phyloP scores from a whole-genome alignment of 2,329 filamentous ascomycete species.

The Talaromyces sp. region DNA sequence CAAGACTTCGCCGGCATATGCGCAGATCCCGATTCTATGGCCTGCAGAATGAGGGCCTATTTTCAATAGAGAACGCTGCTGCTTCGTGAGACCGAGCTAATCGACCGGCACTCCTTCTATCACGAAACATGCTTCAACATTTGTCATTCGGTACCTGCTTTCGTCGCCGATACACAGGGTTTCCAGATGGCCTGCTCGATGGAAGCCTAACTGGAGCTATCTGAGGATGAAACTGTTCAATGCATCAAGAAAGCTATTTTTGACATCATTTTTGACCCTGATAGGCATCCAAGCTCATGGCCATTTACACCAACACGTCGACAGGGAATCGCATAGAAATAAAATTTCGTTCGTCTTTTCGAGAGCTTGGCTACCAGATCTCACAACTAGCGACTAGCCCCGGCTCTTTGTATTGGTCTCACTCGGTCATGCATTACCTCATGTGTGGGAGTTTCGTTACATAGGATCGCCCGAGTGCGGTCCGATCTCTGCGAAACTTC shows the following conservation, averaged over 20 bases:
- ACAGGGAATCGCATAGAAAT: not conserved
- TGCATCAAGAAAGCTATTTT: not conserved
- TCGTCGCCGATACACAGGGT: not conserved
- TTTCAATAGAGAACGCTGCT: conserved; percentile 4
- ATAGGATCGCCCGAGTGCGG: conserved; percentile 10
- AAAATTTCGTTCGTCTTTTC: conserved; percentile 2
- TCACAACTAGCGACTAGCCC: conserved; percentile 6
- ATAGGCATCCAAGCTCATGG: not conserved
- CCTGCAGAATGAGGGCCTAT: conserved; percentile 5
- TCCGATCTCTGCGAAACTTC: conserved; percentile 16
- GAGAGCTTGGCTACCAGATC: not conserved
- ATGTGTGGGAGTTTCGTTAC: conserved; percentile 16
- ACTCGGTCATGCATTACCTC: no score
- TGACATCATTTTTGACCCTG: not conserved
- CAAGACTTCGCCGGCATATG: conserved; percentile 1
- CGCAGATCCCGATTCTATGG: not conserved
- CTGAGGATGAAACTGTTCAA: not conserved
- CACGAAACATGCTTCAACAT: conserved; percentile 5
- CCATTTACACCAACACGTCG: not conserved
- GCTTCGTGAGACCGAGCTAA: not conserved
- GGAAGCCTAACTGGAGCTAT: not conserved
- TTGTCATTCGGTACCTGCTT: not conserved
- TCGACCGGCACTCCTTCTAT: not conserved
- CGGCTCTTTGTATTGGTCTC: no score
- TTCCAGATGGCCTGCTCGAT: not conserved